phyloP scores from a whole-genome alignment of 768 basidiomycete genomes.

The Lentinus tigrinus region DNA sequence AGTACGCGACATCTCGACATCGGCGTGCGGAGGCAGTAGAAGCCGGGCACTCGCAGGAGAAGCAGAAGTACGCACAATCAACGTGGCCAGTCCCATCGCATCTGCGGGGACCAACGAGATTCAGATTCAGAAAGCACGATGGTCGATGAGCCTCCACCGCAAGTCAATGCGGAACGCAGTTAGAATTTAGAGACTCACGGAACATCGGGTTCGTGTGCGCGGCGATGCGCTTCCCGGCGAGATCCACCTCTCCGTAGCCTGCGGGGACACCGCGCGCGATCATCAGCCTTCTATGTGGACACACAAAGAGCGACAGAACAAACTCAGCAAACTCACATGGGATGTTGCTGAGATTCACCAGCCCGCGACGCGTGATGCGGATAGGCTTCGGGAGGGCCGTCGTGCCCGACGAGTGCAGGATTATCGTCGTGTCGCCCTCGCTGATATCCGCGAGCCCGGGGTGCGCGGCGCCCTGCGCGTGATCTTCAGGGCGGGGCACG shows the following conservation, averaged over 20 bases:
- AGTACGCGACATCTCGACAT: background rate
- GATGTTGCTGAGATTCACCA: slow-evolving; percentile 7
- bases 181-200: slow-evolving; percentile 15
- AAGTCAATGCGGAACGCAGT: too few relatives aligned
- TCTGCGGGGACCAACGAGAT: background rate
- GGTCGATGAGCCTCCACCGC: too few relatives aligned
- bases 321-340: slow-evolving; percentile 9
- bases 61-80: background rate
- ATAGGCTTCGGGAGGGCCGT: slow-evolving; percentile 31
- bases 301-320: background rate
- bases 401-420: slow-evolving; percentile 27
- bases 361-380: slow-evolving; percentile 16
- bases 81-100: slow-evolving; percentile 8
- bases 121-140: background rate
- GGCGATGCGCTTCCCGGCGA: slow-evolving; percentile 16
- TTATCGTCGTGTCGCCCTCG: slow-evolving; percentile 27
- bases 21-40: background rate
- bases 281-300: too few relatives aligned
- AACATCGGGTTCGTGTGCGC: slow-evolving; percentile 25
- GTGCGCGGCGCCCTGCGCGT: slow-evolving; percentile 7
- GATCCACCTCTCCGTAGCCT: slow-evolving; percentile 19
- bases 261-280: background rate
- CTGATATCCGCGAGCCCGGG: background rate
- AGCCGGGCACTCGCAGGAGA: background rate
- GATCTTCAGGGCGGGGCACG: slow-evolving; percentile 17